phyloP scores from a whole-genome alignment of 495 filamentous ascomycete genomes.

The Xylaria palmicola region DNA sequence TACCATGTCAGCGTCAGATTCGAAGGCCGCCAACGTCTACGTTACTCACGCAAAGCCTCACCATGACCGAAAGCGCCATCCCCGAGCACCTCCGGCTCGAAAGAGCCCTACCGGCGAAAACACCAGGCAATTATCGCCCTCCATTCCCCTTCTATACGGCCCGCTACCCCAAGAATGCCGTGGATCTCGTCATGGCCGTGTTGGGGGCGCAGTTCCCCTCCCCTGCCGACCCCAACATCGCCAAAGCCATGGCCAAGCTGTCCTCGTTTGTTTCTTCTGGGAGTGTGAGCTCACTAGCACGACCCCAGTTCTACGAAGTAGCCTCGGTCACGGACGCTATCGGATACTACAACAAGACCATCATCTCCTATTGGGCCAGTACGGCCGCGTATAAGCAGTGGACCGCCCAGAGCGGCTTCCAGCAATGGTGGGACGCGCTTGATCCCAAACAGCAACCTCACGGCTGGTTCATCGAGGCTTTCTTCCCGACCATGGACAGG shows the following conservation, averaged over 20 bases:
- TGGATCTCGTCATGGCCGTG: conserved; percentile 33
- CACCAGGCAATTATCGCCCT: conserved; percentile 16
- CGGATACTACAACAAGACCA: conserved; percentile 25
- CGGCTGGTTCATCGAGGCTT: conserved; percentile 36
- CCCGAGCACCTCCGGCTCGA: neutral
- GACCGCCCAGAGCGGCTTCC: conserved; percentile 26
- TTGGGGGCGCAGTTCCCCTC: conserved; percentile 27
- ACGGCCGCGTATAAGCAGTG: conserved; percentile 22
- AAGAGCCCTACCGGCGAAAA: neutral
- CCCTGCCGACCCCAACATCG: neutral
- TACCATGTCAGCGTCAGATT: too few species aligned
- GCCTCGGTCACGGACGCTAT: conserved; percentile 26
- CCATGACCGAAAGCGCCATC: neutral
- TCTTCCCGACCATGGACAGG: conserved; percentile 31
- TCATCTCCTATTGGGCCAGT: conserved; percentile 33
- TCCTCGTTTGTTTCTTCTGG: conserved; percentile 12
- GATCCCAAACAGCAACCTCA: conserved; percentile 6
- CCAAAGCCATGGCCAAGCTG: conserved; percentile 14
- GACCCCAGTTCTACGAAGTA: conserved; percentile 27
- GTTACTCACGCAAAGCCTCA: too few species aligned
- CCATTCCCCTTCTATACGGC: conserved; percentile 24
- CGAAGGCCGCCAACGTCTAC: too few species aligned
- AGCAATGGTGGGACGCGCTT: conserved; percentile 29
- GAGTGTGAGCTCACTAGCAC: neutral
- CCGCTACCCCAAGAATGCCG: conserved; percentile 23